Evolutionary conservation across 768 basidiomycete species (phyloP).

Genomic region (Psilocybe azurescens): DNA sequence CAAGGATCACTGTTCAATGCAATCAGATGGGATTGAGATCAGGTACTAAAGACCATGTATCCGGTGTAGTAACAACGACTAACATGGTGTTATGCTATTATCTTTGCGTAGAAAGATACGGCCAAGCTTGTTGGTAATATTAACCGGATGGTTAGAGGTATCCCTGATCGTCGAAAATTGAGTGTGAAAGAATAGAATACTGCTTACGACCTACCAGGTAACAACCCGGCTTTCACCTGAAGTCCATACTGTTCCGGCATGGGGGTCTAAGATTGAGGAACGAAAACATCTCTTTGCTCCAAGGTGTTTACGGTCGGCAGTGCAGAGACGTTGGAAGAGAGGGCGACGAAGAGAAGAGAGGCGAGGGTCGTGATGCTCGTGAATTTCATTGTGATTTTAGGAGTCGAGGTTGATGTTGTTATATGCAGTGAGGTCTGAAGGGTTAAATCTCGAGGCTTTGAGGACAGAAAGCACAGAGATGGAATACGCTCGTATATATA

Average conservation of each 20-base stretch:
- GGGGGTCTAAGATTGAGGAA: slow-evolving; percentile 46
- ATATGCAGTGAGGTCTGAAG: background rate
- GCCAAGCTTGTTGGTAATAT: slow-evolving; percentile 55
- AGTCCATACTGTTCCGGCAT: slow-evolving; percentile 41
- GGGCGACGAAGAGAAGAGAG: slow-evolving; percentile 18
- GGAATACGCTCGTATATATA: slow-evolving; percentile 4
- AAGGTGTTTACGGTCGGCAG: slow-evolving; percentile 24
- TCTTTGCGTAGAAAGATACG: slow-evolving; percentile 45
- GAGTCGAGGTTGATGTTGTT: background rate
- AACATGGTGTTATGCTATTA: slow-evolving; percentile 34
- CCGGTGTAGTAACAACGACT: slow-evolving; percentile 8
- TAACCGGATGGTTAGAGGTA: slow-evolving; percentile 40
- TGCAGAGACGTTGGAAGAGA: slow-evolving; percentile 20
- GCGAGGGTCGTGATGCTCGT: slow-evolving; percentile 20
- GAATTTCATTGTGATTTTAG: slow-evolving; percentile 22
- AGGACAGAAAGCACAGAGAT: background rate
- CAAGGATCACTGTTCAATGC: slow-evolving; percentile 31
- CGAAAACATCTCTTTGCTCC: slow-evolving; percentile 51
- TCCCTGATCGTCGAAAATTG: slow-evolving; percentile 33
- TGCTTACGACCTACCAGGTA: slow-evolving; percentile 42
- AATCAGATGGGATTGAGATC: background rate
- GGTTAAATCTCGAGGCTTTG: background rate
- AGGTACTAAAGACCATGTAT: background rate
- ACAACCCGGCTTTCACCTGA: slow-evolving; percentile 45
- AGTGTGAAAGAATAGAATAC: background rate